Conservation (phyloP, 768 basidiomycete species). For the Phaeotremella skinneri region DNA sequence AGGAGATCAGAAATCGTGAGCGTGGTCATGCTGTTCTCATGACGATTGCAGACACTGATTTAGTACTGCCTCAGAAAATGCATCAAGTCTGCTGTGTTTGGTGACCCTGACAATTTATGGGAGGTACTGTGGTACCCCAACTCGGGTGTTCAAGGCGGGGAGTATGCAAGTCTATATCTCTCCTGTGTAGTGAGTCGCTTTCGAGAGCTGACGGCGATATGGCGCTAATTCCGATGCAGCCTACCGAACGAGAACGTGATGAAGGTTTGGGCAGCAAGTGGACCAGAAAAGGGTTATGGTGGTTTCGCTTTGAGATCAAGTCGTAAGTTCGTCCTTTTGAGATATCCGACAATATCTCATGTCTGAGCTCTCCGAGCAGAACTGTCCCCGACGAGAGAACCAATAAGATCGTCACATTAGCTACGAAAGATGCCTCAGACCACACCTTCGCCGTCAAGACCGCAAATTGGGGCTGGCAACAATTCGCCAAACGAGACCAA, state of each 20-base stretch:
- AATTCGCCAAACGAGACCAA: conserved; percentile 73
- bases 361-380: no score
- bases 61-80: conserved; percentile 72
- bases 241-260: conserved; percentile 73
- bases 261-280: conserved; percentile 68
- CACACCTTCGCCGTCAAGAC: conserved; percentile 78
- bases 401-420: conserved; percentile 25
- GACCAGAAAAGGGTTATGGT: conserved; percentile 80
- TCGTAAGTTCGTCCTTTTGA: conserved; percentile 60
- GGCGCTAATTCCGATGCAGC: conserved; percentile 54
- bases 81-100: conserved; percentile 63
- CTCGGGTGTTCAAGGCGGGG: conserved; percentile 62
- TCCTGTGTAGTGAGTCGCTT: conserved; percentile 67
- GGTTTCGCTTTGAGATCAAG: conserved; percentile 77
- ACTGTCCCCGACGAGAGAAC: conserved; percentile 18
- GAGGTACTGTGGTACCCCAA: conserved; percentile 83
- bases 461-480: conserved; percentile 83
- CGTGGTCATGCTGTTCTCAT: not conserved
- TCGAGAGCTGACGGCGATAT: not conserved
- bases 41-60: not conserved
- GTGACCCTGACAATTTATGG: conserved; percentile 44
- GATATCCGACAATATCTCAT: no score
- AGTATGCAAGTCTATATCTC: conserved; percentile 72
- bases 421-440: conserved; percentile 72
- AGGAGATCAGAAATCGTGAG: conserved; percentile 53